A percentile compares a stretch with the other conserved stretches of the same genome.
Evolutionary conservation across 75 land plant species (phyloP).

Genomic region (Pinus albicaulis): DNA sequence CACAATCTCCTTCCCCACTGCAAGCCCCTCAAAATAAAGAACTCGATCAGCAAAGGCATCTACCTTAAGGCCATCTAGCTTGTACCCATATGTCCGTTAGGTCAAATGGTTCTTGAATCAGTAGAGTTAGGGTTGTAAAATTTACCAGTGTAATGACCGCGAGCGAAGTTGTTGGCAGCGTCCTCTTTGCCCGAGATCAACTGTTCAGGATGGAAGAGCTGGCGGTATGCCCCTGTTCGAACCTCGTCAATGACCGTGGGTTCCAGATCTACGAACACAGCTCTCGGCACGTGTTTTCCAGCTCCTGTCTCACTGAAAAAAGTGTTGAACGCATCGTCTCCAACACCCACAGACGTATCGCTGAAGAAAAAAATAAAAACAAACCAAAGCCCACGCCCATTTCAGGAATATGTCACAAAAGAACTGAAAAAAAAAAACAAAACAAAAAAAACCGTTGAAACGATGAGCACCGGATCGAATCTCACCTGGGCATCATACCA

Average conservation of each 20-base stretch:
- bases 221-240: conserved; percentile 41
- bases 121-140: background rate
- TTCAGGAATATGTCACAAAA: background rate
- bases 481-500: conserved; percentile 60
- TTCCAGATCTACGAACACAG: conserved; percentile 58
- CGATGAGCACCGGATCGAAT: background rate
- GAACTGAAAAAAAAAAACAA: no score
- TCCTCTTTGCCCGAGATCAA: conserved; percentile 62
- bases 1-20: conserved; percentile 84
- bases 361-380: conserved; percentile 12
- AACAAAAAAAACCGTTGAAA: background rate
- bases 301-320: conserved; percentile 83
- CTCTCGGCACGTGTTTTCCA: conserved; percentile 53
- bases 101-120: no score
- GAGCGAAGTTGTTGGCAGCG: conserved; percentile 71
- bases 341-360: conserved; percentile 38
- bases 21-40: conserved; percentile 19
- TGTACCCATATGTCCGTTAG: no score
- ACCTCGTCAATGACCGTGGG: conserved; percentile 80
- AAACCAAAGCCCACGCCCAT: background rate
- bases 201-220: conserved; percentile 38
- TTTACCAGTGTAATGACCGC: conserved; percentile 72
- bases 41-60: no score
- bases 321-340: conserved; percentile 65
- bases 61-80: no score